Percentiles rank a stretch among this genome's conserved stretches.
Evolutionary conservation across 2,329 filamentous ascomycete genomes (phyloP).

Genomic region (Diaporthe velutina): DNA sequence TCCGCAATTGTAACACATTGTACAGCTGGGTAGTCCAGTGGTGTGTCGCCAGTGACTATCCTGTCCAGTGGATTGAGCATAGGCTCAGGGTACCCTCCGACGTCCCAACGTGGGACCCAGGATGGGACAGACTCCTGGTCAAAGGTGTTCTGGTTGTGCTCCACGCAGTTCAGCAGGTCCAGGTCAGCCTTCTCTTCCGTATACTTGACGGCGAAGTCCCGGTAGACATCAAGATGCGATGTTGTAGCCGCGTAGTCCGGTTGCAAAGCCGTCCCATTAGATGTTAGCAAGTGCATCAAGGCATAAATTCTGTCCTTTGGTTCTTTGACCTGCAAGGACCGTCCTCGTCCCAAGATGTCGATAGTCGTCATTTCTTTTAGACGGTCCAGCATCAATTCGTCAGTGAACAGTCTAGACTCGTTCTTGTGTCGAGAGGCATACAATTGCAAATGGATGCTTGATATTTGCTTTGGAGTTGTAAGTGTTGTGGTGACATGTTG

Average conservation of each 20-base stretch:
- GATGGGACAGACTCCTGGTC: constrained; percentile 49
- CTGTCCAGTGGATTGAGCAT: background rate
- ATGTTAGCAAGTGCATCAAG: constrained; percentile 5
- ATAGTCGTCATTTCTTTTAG: background rate
- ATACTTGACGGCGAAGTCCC: constrained; percentile 13
- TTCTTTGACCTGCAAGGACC: background rate
- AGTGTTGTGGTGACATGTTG: background rate
- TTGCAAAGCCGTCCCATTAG: background rate
- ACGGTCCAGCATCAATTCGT: background rate
- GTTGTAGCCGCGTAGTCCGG: background rate
- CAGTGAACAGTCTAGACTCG: background rate
- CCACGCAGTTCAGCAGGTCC: constrained; percentile 12
- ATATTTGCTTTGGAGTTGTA: background rate
- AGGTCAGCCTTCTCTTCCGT: constrained; percentile 1
- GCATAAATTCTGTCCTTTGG: constrained; percentile 34
- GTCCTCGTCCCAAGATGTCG: background rate
- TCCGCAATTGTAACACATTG: background rate
- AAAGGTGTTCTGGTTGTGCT: constrained; percentile 50
- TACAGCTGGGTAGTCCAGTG: background rate
- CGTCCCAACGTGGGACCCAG: constrained; percentile 32
- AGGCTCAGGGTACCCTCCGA: background rate
- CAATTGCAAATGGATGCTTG: background rate
- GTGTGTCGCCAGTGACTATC: background rate
- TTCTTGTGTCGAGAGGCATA: background rate
- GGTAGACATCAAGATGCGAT: constrained; percentile 30